These are phyloP conservation scores for Tetrahymena malaccensis DNA, from an alignment of 73 alveolate species.

Conservation along the genomic window DNA sequence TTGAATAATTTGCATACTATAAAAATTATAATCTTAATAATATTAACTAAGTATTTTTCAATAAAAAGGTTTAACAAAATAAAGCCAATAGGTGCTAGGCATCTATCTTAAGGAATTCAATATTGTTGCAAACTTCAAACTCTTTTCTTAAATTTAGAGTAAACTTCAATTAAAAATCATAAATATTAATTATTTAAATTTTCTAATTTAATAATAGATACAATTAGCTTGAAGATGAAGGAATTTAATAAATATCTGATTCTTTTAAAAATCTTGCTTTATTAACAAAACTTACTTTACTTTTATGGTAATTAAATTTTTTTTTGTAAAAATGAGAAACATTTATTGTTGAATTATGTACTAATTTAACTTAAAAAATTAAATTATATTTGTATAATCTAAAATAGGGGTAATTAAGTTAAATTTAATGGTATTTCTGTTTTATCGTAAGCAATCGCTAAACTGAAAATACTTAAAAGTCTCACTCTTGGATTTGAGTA, in stretches of 20 bases:
- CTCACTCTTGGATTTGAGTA: background rate
- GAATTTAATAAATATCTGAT: background rate
- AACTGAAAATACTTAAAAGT: background rate
- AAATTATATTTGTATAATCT: too few relatives aligned
- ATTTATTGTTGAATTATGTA: background rate
- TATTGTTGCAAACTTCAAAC: background rate
- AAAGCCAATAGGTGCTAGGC: background rate
- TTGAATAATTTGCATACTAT: background rate
- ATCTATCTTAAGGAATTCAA: background rate
- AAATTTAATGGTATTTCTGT: background rate
- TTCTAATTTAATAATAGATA: background rate
- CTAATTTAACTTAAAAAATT: too few relatives aligned
- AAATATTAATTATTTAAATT: too few relatives aligned
- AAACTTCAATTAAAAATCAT: background rate
- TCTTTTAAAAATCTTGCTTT: background rate
- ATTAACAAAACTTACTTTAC: background rate
- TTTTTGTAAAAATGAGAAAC: background rate
- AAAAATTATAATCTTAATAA: background rate
- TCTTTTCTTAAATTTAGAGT: background rate
- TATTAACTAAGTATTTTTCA: background rate
- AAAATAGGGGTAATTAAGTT: background rate
- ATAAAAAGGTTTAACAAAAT: background rate
- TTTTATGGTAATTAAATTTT: background rate
- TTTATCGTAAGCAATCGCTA: background rate
- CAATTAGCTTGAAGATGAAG: background rate